Base-by-base conservation (phyloP, 352 stramenopile genomes). In the Phytopythium boreale region DNA sequence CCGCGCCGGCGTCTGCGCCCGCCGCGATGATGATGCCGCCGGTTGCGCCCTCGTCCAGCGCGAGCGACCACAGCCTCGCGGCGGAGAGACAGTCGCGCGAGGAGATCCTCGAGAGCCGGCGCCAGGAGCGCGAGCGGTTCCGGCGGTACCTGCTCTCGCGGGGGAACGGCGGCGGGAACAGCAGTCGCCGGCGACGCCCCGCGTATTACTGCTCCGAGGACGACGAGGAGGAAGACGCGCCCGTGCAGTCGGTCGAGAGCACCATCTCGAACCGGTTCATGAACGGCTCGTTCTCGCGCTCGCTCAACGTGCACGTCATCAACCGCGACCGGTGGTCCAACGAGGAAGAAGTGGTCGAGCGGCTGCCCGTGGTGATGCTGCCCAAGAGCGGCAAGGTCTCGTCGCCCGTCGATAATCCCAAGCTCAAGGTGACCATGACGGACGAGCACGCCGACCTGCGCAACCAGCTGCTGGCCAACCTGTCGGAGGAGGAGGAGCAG, bases 251-350 rank as follows among this genome's bases (percentile, higher is more conserved):
- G 6, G 85, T 92, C 6, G 85, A 93, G 67, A 91, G 81, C 51
- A 79, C 79, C 51, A 93, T 93, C 61, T 91, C 83, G 15, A 92
- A 85, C 71, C 75, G 85, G 41, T 88, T 93, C 58, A 90, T 92
- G 69, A 92, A 86, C 57, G 85, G 85, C 17, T 88, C 82, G 29
- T 92, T 93, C 67, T 91, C 85, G 24, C 64, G 73, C 27, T 70
- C 62, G 34, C 66, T 90, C 22, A 90, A 89, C 36, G 83, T 93
- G 37, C 85, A 90, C 62, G 78, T 88, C 34, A 89, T 93, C 59
- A 85, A 77, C 41, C 81, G 85, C 51, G 71, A 88, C 47, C 80
- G 85, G 6, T 93, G 85, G 85, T 70, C 80, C 4, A 77, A 66
- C 3, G 85, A 93, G 62, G 83, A 93, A 52, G 61, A 59, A n/a